Base-by-base conservation (phyloP, 2,329 filamentous ascomycete species). In the Aspergillus puulaauensis region DNA sequence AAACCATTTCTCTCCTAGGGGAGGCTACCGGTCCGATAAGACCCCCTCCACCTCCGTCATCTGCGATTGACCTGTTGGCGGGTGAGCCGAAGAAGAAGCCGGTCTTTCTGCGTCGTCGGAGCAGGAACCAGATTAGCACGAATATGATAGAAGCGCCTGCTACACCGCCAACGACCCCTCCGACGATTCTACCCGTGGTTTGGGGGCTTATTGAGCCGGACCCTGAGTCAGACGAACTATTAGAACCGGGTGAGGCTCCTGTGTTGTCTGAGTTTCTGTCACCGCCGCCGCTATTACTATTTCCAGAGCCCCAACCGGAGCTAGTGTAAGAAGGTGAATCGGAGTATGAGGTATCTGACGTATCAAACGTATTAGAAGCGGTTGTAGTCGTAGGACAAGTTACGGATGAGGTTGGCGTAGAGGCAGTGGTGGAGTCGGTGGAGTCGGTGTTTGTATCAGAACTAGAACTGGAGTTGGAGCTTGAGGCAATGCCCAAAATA, bases 131-230 rank as follows among this genome's bases (percentile, higher is more conserved):
- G 12, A 52, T 19, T 17, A 58, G 40, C 6, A 58, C 11, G 12
- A 58, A 46, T 11, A 58, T 15, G 8, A 58, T 14, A 4, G 51
- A 33, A 12, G 83, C 80, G 35, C 84, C 85, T 35, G 84, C 83
- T 50, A 86, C 77, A 46, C 84, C 84, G 15, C 85, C 85, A 24
- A 88, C 78, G n/a, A 87, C 82, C 47, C 84, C 84, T 7, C 85
- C 85, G 19, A 86, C 83, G 3, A 87, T 80, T 58, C 79, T 79
- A 15, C 80, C 79, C 23, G 82, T 83, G 45, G 76, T 71, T 33
- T 68, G 67, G 44, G 70, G 66, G 31, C 60, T 66, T 19, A 64
- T 44, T 3, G 65, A 61, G n/a, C 54, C 57, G 6, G 60, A 62
- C 9, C 35, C 51, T 39, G 33, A 37, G 41, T 31, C 40, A 1